These are phyloP conservation scores for Hericium alpestre DNA, from an alignment of 768 basidiomycete species.

Conservation along the genomic window DNA sequence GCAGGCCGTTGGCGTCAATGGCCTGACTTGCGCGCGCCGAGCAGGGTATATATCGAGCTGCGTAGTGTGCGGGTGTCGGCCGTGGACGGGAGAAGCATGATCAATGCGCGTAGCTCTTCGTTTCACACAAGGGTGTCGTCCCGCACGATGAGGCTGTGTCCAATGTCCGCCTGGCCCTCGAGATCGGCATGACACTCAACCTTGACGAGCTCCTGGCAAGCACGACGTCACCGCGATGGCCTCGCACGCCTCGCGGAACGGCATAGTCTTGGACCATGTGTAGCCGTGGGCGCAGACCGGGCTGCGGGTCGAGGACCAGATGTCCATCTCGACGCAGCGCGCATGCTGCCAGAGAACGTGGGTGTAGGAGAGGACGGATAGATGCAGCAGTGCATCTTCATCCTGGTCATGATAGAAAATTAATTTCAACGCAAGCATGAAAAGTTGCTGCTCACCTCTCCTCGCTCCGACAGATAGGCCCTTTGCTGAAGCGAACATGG, in stretches of 20 bases:
- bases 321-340: constrained; percentile 59
- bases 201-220: constrained; percentile 36
- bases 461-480: background rate
- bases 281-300: constrained; percentile 52
- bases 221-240: constrained; percentile 39
- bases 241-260: constrained; percentile 40
- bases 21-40: too few relatives aligned
- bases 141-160: too few relatives aligned
- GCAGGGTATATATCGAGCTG: too few relatives aligned
- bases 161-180: constrained; percentile 32
- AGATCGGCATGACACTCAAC: constrained; percentile 35
- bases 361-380: constrained; percentile 39
- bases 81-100: too few relatives aligned
- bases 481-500: too few relatives aligned
- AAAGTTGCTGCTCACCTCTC: background rate
- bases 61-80: too few relatives aligned
- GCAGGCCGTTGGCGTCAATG: too few relatives aligned
- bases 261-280: constrained; percentile 42
- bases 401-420: background rate
- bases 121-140: too few relatives aligned
- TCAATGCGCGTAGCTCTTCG: too few relatives aligned
- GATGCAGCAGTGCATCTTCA: constrained; percentile 23
- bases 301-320: constrained; percentile 47
- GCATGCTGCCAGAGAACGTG: constrained; percentile 41
- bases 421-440: background rate